Base-by-base conservation (phyloP, 306 rosid genomes). In the Dalbergia oliveri region DNA sequence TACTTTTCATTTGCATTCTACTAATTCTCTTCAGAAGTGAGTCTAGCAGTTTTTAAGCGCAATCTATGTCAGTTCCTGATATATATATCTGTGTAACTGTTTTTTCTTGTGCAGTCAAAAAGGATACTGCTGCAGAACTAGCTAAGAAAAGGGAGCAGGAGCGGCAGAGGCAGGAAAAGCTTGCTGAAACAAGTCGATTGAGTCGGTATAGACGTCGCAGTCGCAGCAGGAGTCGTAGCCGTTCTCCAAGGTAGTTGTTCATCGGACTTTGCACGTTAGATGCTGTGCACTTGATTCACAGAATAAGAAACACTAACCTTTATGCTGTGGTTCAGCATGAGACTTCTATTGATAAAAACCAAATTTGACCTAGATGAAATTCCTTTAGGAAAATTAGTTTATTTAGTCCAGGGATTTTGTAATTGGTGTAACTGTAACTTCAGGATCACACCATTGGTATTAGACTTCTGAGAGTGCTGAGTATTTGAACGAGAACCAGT, bases 131-230 rank as follows among this genome's bases (percentile, higher is more conserved):
- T 71, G 93, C 94, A 50, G 99, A 95, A 83, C 78, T 77, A 79
- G 98, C 98, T 56, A 95, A 95, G 88, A 93, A 95, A 85, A 82
- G 87, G 79, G 97, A 95, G 72, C 99, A 88, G 77, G 98, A 95
- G 81, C 90, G 94, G 77, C 99, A 84, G 91, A 93, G 97, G 86
- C 88, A 89, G 78, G 98, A 95, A 86, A 95, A 95, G 51, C 97
- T 95, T 72, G 99, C 98, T 34, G 98, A 95, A 89, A 88, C 99
- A 31, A 95, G 90, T 84, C 90, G 93, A 50, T 68, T 90, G 83
- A 89, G 93, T 88, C 91, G 91, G 79, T 87, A 85, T 86, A 88
- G 98, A 81, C 91, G 56, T 34, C 89, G 87, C 19, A 90, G 97
- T 79, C 90, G 88, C 62, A 89, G 94, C 82, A 84, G 96, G 81